Percentiles rank a stretch among this genome's conserved stretches.
phyloP scores from a whole-genome alignment of 1,139 yeast species.

The Trichomonascaceae sp. region DNA sequence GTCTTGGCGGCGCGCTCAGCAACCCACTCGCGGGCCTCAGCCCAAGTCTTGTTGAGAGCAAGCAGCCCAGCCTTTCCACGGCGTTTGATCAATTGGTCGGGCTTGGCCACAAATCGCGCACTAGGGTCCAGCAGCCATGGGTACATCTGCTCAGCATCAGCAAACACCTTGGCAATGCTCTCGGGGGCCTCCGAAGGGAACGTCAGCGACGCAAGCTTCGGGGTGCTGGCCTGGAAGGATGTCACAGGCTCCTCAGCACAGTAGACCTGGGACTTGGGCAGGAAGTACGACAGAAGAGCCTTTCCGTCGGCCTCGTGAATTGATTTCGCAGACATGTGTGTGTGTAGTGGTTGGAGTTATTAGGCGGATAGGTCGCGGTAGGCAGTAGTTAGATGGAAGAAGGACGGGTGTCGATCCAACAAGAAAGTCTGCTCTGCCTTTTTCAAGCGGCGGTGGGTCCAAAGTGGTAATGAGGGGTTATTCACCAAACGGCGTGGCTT shows the following conservation, averaged over 20 bases:
- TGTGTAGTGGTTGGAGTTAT: too few species aligned
- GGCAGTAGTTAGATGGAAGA: too few species aligned
- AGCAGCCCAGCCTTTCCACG: conserved; percentile 34
- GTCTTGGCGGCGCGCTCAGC: conserved; percentile 30
- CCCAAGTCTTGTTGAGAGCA: conserved; percentile 34
- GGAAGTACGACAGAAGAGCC: conserved; percentile 31
- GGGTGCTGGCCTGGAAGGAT: conserved; percentile 26
- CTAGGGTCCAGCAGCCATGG: conserved; percentile 30
- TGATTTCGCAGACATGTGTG: conserved; percentile 31
- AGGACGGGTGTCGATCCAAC: too few species aligned
- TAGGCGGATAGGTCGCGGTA: too few species aligned
- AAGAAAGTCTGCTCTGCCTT: conserved; percentile 7
- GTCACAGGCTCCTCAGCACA: conserved; percentile 22
- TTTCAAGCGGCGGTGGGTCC: too few species aligned
- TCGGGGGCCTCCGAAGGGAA: conserved; percentile 21
- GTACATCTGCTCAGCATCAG: conserved; percentile 27
- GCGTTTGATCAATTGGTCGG: conserved; percentile 35
- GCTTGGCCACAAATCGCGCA: conserved; percentile 33
- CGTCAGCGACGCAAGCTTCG: conserved; percentile 28
- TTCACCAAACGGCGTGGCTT: too few species aligned
- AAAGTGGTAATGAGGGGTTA: too few species aligned
- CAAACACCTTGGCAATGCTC: conserved; percentile 23
- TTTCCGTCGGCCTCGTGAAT: conserved; percentile 37
- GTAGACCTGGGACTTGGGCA: conserved; percentile 30
- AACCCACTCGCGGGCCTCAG: conserved; percentile 31